Evolutionary conservation across 306 rosid species (phyloP), one percentile per base, ranked within the genome.

Genomic region (Corylus avellana): DNA sequence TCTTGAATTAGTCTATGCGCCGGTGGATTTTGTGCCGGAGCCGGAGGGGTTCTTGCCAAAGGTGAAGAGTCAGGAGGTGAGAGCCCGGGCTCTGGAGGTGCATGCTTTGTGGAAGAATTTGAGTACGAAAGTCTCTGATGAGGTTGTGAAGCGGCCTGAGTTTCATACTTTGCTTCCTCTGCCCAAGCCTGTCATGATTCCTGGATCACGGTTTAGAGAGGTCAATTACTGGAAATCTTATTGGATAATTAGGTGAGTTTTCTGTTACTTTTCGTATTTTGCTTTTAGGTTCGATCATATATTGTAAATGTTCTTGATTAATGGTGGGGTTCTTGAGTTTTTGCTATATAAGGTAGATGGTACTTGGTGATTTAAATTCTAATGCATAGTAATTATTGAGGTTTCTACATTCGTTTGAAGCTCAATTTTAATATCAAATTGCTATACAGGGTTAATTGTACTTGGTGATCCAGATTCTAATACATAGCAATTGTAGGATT

Each of bases 181-280:
- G 55, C 87, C 89, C 0, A 46, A 22, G 74, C 77, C 83, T 7
- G 51, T 70, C 27, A 72, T 93, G 2, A 79, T 95, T 89, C 98
- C 97, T 0, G 99, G 99, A 4, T 91, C 98, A 0, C 80, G 97
- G 22, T 22, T 95, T 73, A 88, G 89, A 17, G 99, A 95, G 88
- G 87, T 90, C 68, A 93, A 95, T 79, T 95, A 95, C 46, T 95
- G 99, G 99, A 96, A 95, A 85, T 91, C 99, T 14, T 95, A 93
- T 71, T 95, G 99, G 99, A 86, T 90, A 0, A 91, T 93, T 50
- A 87, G 98, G 99, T 91, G 70, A 51, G 67, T 77, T 79, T 35
- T 44, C 16, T 49, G 10, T 14, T 50, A 22, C n/a, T 18, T 39
- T 16, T 77, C 7, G 8, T 1, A 2, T 12, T 58, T 25, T 47